phyloP scores from a whole-genome alignment of 2,329 filamentous ascomycete species.

The Aspergillus puulaauensis region DNA sequence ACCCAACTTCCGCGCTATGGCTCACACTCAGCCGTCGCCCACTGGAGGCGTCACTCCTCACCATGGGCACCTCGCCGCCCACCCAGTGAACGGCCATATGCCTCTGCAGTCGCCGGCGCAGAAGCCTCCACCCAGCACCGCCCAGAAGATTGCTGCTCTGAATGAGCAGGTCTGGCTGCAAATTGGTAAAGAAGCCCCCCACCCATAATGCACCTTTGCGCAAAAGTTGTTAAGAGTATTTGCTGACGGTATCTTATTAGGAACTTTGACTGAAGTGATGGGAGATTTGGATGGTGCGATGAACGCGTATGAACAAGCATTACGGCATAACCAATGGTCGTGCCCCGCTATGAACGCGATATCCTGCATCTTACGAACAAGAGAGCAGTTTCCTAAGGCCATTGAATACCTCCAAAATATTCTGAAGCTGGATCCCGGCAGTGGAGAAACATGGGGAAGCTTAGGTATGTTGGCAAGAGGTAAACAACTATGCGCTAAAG shows the following conservation, averaged over 20 bases:
- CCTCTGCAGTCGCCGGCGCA: slow-evolving; percentile 53
- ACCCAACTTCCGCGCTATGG: slow-evolving; percentile 51
- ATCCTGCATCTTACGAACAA: slow-evolving; percentile 83
- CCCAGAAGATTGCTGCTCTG: slow-evolving; percentile 72
- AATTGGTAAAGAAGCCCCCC: slow-evolving; percentile 65
- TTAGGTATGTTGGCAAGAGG: slow-evolving; percentile 62
- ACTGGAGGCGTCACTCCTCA: slow-evolving; percentile 70
- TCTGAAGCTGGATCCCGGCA: slow-evolving; percentile 80
- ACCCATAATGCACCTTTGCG: not conserved
- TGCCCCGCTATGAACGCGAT: slow-evolving; percentile 92
- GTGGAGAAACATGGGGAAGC: slow-evolving; percentile 96
- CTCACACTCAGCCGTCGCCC: slow-evolving; percentile 77
- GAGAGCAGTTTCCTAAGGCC: slow-evolving; percentile 90
- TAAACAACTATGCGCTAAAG: not conserved
- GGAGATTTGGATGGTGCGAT: slow-evolving; percentile 87
- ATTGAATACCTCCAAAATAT: slow-evolving; percentile 92
- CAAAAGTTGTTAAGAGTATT: not conserved
- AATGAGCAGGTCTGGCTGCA: slow-evolving; percentile 92
- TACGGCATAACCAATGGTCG: slow-evolving; percentile 84
- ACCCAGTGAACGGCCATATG: slow-evolving; percentile 54
- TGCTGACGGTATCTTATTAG: slow-evolving; percentile 48
- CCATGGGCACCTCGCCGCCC: slow-evolving; percentile 46
- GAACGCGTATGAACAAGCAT: slow-evolving; percentile 83
- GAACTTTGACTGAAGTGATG: slow-evolving; percentile 81
- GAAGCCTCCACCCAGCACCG: slow-evolving; percentile 62